Percentiles rank a stretch among this genome's conserved stretches.
Evolutionary conservation across 495 filamentous ascomycete species (phyloP).

Genomic region (Symbiotaphrina buchneri): DNA sequence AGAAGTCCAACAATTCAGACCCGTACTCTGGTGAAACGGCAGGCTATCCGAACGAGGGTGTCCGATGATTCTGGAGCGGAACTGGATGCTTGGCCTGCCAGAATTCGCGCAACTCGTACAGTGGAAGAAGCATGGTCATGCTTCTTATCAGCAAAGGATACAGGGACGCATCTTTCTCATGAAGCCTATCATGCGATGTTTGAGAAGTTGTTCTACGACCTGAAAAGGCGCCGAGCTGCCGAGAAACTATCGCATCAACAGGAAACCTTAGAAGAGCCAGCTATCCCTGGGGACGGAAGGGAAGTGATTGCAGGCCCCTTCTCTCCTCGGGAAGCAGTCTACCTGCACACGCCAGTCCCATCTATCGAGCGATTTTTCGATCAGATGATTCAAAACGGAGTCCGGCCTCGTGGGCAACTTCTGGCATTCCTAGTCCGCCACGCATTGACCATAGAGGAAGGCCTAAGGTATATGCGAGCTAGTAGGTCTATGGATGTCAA

Average conservation of each 20-base stretch:
- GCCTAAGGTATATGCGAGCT: conserved; percentile 18
- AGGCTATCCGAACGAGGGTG: neutral
- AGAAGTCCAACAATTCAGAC: conserved; percentile 47
- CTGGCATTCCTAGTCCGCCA: conserved; percentile 24
- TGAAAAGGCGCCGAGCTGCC: conserved; percentile 8
- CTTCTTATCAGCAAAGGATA: conserved; percentile 31
- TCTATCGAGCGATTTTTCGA: conserved; percentile 26
- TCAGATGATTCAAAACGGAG: conserved; percentile 24
- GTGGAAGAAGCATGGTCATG: conserved; percentile 50
- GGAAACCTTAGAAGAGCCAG: no score
- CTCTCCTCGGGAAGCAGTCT: conserved; percentile 32
- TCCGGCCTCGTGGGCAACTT: conserved; percentile 19
- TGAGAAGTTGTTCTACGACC: conserved; percentile 28
- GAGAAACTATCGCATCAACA: no score
- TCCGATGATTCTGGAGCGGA: neutral
- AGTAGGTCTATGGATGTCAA: conserved; percentile 9
- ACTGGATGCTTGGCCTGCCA: conserved; percentile 28
- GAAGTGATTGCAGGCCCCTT: conserved; percentile 31
- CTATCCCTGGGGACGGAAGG: conserved; percentile 38
- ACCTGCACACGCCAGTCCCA: conserved; percentile 31
- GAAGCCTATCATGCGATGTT: conserved; percentile 36
- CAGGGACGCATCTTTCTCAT: conserved; percentile 4
- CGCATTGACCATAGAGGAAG: conserved; percentile 15
- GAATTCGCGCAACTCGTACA: conserved; percentile 42
- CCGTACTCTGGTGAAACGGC: conserved; percentile 14